Base-by-base conservation (phyloP, 1,139 yeast genomes). In the Pichia sp. region DNA sequence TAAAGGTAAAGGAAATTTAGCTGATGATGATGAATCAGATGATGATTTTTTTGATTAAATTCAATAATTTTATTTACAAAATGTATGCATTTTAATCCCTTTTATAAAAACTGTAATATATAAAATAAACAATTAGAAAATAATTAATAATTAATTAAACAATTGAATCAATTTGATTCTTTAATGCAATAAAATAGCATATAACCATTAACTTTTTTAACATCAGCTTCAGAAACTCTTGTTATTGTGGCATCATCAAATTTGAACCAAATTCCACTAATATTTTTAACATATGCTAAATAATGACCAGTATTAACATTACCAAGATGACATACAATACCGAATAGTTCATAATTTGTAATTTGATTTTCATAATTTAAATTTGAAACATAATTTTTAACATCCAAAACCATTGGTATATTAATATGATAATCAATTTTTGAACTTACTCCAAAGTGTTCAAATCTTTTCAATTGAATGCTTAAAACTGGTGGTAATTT, bases 281-380 rank as follows among this genome's bases (percentile, higher is more conserved):
- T 72, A 55, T 76, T 79, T 63, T 89, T 90, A 54, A 86, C 76
- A 58, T 83, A 76, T 28, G 94, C 86, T 25, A 90, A 77, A 64
- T 92, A 92, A 66, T 92, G 98, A 10, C 98, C 98, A 1, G 97
- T 92, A 62, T 88, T 87, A 5, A 90, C 94, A 30, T 92, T 82
- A 1, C 98, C 98, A 42, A 81, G 81, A 64, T 92, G 98, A 59
- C 90, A 81, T 9, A 92, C 83, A 39, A 89, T 79, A 1, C 94
- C 96, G 67, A 83, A 87, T 42, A 92, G 72, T 65, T 90, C 96
- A 66, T 85, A 54, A 42, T 33, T 57, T 40, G 43, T 53, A 42
- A n/a, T 57, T 56, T 29, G 39, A 48, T 53, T 25, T 10, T 18
- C 25, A 9, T n/a, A 9, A 26, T 31, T 34, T 8, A 34, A 27